Evolutionary conservation across 768 basidiomycete genomes (phyloP), one percentile per base, ranked within the genome.

Genomic region (Amanita exitialis): DNA sequence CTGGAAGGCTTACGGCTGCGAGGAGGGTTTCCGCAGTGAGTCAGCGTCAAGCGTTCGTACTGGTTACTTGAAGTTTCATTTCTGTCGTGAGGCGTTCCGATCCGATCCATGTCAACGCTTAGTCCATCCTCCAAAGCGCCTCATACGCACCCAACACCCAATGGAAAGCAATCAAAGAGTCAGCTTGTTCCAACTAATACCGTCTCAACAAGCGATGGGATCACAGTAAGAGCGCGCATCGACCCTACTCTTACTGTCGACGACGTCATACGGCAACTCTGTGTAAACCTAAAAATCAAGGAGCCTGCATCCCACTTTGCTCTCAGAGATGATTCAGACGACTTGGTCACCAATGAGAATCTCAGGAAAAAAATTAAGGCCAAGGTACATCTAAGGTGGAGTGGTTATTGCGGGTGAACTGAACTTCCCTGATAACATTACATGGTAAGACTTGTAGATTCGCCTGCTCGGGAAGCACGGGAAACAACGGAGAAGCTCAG

Each of bases 331-430:
- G 86, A 90, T 57, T 78, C 74, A 13, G 86, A 87, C 53, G 88
- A 88, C 56, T 66, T 94, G 43, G 83, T 96, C 15, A 93, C 90
- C 23, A 86, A 87, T 59, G 89, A 91, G 56, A 94, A 93, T 61
- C 62, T 96, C 59, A 75, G 81, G 61, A 82, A 78, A 68, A 87
- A 86, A 70, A 88, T 93, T 57, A 85, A 78, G 66, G 74, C 75
- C 36, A 91, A 87, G 64, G 78, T 75, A 44, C 81, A 86, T 59
- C 70, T 93, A 50, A 90, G 83, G 90, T 91, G 61, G 57, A 78
- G 66, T 41, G 15, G 1, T 34, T 20, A 45, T 3, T 18, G 46
- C 32, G 1, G 52, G 20, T 10, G n/a, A 36, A 39, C 18, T 20
- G 50, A 50, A 41, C 34, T 7, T 30, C 4, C n/a, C 8, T 38